Conservation (phyloP, 768 basidiomycete genomes). For the Suillus clintonianus region DNA sequence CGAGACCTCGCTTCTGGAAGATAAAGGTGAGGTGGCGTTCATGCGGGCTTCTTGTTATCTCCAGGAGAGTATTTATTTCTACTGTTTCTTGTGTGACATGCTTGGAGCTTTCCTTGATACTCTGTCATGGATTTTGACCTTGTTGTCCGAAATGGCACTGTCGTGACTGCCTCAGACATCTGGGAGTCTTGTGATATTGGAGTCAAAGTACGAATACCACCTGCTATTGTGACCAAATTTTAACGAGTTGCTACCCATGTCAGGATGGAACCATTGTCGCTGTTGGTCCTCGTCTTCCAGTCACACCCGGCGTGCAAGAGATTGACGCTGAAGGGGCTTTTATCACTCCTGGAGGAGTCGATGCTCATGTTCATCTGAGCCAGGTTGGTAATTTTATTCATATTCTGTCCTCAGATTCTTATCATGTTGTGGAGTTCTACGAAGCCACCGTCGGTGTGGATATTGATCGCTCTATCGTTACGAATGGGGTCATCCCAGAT, state of each 20-base stretch:
- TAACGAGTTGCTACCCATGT: not conserved
- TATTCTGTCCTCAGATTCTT: not conserved
- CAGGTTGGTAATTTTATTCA: conserved; percentile 15
- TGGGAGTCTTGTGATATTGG: conserved; percentile 29
- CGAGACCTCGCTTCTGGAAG: conserved; percentile 1
- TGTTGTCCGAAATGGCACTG: conserved; percentile 15
- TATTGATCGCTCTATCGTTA: conserved; percentile 3
- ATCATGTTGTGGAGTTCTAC: not conserved
- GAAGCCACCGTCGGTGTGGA: conserved; percentile 6
- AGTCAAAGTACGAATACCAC: conserved; percentile 16
- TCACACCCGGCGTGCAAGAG: conserved; percentile 20
- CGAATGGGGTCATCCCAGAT: conserved; percentile 9
- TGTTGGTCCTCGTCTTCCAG: conserved; percentile 18
- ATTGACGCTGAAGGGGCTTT: conserved; percentile 39
- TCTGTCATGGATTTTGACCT: conserved; percentile 14
- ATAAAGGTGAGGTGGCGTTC: not conserved
- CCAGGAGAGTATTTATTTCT: not conserved
- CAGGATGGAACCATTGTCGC: conserved; percentile 31
- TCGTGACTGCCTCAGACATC: conserved; percentile 18
- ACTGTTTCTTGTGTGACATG: no score
- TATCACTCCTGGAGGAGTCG: conserved; percentile 38
- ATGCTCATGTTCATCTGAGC: conserved; percentile 38
- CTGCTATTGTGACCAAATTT: not conserved
- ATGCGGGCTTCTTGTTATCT: conserved; percentile 5
- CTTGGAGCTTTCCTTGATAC: not conserved